A percentile compares a stretch with the other conserved stretches of the same genome.
Conservation (phyloP, 106 monocot genomes). For the Dendrobium nobile region DNA sequence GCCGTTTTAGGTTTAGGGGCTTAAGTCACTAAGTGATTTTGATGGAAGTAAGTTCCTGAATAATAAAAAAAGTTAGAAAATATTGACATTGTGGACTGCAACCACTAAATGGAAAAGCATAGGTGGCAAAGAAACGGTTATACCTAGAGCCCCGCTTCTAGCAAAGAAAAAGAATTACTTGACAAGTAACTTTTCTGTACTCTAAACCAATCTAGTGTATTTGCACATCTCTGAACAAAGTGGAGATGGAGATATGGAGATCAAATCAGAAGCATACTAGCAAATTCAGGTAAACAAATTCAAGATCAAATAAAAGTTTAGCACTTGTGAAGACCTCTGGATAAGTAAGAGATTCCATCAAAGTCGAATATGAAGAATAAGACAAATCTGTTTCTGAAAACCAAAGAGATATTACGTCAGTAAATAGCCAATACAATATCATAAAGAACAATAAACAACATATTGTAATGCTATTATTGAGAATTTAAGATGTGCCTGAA, state of each 20-base stretch:
- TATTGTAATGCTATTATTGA: conserved; percentile 1
- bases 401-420: not conserved
- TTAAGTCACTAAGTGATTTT: too few relatives aligned
- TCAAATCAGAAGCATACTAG: not conserved
- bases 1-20: not conserved
- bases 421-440: not conserved
- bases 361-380: conserved; percentile 8
- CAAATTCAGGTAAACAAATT: not conserved
- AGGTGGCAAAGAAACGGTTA: not conserved
- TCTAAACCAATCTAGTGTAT: not conserved
- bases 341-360: conserved; percentile 10
- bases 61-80: not conserved
- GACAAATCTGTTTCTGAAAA: conserved; percentile 6
- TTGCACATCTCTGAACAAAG: not conserved
- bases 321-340: not conserved
- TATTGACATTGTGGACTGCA: not conserved
- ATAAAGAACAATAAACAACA: conserved; percentile 3
- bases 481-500: not conserved
- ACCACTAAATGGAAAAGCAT: not conserved
- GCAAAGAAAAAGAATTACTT: not conserved
- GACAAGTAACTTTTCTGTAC: not conserved
- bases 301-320: not conserved
- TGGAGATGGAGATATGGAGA: not conserved
- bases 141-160: not conserved
- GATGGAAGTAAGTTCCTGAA: not conserved